These are phyloP conservation scores for Emiliania huxleyi DNA, from an alignment of 78 protist species.

Conservation along the genomic window DNA sequence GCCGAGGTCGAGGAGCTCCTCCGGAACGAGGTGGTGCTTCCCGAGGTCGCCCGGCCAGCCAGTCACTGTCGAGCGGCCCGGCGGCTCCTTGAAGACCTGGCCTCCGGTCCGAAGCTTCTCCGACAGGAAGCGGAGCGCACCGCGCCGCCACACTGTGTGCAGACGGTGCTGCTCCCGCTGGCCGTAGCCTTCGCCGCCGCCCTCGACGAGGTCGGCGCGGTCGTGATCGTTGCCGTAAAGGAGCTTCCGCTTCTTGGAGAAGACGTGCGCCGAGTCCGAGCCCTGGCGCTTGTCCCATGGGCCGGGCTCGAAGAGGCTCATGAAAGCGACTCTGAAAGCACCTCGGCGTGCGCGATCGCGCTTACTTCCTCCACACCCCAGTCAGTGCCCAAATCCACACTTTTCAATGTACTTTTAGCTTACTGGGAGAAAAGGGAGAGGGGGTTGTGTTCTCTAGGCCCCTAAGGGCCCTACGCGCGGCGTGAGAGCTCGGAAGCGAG, in stretches of 20 bases:
- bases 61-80: neutral
- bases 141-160: neutral
- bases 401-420: too few species aligned
- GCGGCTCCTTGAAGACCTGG: neutral
- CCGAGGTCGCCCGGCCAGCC: constrained; percentile 3
- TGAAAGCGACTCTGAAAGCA: too few species aligned
- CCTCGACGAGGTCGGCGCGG: neutral
- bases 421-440: too few species aligned
- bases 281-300: neutral
- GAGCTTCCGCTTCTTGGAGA: neutral
- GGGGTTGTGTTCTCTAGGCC: too few species aligned
- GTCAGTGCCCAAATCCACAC: too few species aligned
- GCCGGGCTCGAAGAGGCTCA: neutral
- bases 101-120: neutral
- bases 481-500: too few species aligned
- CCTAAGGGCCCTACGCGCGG: too few species aligned
- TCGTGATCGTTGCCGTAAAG: neutral
- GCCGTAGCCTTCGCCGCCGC: neutral
- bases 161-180: neutral
- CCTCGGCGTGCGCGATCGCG: too few species aligned
- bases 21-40: neutral
- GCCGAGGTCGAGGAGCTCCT: neutral
- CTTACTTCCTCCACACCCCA: too few species aligned
- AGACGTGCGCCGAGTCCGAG: neutral
- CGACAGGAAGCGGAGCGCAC: neutral